Base-by-base conservation (phyloP, 805 yeast genomes). In the Kluyveromyces starmeri region DNA sequence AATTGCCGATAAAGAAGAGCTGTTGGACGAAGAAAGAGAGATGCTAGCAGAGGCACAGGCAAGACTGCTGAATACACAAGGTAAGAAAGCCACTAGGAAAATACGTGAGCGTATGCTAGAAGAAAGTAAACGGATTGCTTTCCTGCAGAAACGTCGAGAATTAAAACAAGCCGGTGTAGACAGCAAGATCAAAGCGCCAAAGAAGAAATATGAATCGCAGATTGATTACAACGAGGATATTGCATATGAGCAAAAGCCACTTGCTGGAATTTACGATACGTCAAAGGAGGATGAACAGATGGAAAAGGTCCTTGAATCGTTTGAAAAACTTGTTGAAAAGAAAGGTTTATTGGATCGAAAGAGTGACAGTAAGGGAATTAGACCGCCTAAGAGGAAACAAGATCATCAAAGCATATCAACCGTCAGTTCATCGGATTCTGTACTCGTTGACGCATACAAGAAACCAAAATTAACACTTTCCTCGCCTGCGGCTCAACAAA, bases 31-130 rank as follows among this genome's bases (percentile, higher is more conserved):
- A 39, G 96, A 89, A 48, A 62, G 71, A 37, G 96, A 89, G 54
- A 85, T 88, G 96, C 58, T 88, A 6, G 75, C 84, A n/a, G 98
- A 92, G 53, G 98, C 98, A 1, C 71, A 80, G 31, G 95, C 96
- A 2, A 71, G 98, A 46, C 62, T 89, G 43, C 83, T 94, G 9
- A 88, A 85, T 48, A 86, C 96, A 0, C 85, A 82, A 54, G 98
- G 97, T 40, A 86, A 88, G 46, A 89, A 89, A 57, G 96, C 96
- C 0, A 83, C 88, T 39, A 61, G 97, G 39, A 85, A 88, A 51
- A 83, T 79, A 2, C 65, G 96, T 38, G 97, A 89, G 53, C 64
- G 92, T 33, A 69, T 83, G 71, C 61, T 85, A 28, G 83, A 78
- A 32, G 94, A 86, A 50, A 81, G 84, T 39, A 70, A 75, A 46